Evolutionary conservation across 495 filamentous ascomycete genomes (phyloP).

Genomic region (Corynascus novoguineensis): DNA sequence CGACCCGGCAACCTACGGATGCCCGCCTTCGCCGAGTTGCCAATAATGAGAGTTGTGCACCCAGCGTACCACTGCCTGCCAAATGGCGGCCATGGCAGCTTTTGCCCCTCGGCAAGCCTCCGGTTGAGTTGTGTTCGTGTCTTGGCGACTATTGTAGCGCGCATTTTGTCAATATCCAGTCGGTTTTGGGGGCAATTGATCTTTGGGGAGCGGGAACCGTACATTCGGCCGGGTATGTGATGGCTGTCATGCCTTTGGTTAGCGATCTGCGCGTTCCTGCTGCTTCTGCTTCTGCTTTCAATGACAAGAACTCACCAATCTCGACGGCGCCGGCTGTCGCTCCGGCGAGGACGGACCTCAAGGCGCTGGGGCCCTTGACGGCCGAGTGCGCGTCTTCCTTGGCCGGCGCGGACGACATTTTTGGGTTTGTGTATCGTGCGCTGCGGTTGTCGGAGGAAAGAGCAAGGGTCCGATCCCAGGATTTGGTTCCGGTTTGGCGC

Average conservation of each 20-base stretch:
- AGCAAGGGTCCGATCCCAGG: not conserved
- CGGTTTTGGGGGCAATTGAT: constrained; percentile 6
- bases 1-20: constrained; percentile 57
- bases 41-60: constrained; percentile 94
- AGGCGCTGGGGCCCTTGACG: constrained; percentile 61
- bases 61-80: constrained; percentile 95
- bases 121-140: constrained; percentile 92
- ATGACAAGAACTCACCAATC: constrained; percentile 56
- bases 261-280: constrained; percentile 17
- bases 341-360: constrained; percentile 84
- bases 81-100: constrained; percentile 94
- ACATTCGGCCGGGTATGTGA: constrained; percentile 98
- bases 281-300: not conserved
- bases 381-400: constrained; percentile 28
- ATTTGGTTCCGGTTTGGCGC: not conserved
- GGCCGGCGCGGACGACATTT: constrained; percentile 28
- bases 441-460: constrained; percentile 11
- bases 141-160: constrained; percentile 73
- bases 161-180: constrained; percentile 4
- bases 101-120: constrained; percentile 69
- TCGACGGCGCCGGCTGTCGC: constrained; percentile 89
- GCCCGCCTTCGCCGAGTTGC: constrained; percentile 92
- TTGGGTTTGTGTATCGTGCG: not conserved
- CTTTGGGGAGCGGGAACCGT: constrained; percentile 23
- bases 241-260: constrained; percentile 50